Base-by-base conservation (phyloP, 768 basidiomycete species). In the Grammothele lineata region DNA sequence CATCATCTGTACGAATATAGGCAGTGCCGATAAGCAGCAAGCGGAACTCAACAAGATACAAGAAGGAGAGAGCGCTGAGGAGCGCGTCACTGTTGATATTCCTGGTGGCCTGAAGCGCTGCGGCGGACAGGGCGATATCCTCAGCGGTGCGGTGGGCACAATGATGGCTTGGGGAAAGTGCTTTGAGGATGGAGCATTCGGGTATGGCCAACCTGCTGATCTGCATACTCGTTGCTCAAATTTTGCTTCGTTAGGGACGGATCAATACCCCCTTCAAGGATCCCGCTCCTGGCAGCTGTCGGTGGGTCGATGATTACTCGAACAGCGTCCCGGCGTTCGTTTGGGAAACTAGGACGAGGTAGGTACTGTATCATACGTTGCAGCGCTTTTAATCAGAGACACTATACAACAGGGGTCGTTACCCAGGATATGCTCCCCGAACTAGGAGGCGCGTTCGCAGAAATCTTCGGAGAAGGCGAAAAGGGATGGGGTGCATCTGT, bases 121-220 rank as follows among this genome's bases (percentile, higher is more conserved):
- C 58, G 95, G 96, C 11, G 96, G 96, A 1, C 96, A 98, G 63
- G 96, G 96, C 0, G 96, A 99, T 66, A 82, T 99, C 30, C 64
- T 98, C 45, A 87, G 85, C 57, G 96, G 96, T 11, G 74, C 77
- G 36, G 85, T 92, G 9, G 96, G 93, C 0, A 80, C 92, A 2
- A 80, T 96, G 63, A 71, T 98, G 56, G 94, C 94, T 4, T 99
- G 96, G 95, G 92, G 88, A 4, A 88, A 87, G 63, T 92, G 89
- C 57, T 98, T 89, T 62, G 92, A 94, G 59, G 80, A 81, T 36
- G 88, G 92, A 14, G 78, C 76, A 1, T 92, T 85, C 55, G 85
- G 85, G 90, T 92, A 59, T 58, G 56, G 36, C 5, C 3, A 6
- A 19, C 43, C 25, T 10, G 27, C 14, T 22, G n/a, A 21, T 23